phyloP scores from a whole-genome alignment of 208 protist genomes.

The Wallacemonas sp. region DNA sequence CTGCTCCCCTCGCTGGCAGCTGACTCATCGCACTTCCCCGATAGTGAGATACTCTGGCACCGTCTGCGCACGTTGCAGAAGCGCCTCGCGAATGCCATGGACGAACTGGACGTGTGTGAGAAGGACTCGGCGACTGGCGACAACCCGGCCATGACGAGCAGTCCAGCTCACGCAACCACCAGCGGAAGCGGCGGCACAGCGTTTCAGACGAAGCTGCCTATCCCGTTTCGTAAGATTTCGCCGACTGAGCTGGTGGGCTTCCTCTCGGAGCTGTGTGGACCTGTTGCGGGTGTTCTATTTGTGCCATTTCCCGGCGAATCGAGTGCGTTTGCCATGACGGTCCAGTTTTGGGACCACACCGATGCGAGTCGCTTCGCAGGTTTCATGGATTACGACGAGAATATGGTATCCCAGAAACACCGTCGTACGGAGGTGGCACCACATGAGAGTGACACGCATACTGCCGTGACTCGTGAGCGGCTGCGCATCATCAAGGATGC shows the following conservation, averaged over 20 bases:
- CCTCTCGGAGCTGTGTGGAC: slow-evolving; percentile 33
- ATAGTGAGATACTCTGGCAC: slow-evolving; percentile 16
- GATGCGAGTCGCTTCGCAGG: not conserved
- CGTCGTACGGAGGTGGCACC: not conserved
- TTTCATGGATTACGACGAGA: not conserved
- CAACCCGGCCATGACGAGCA: not conserved
- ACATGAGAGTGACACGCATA: not conserved
- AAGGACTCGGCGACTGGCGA: not conserved
- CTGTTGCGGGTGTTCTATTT: slow-evolving; percentile 24
- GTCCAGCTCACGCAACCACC: not conserved
- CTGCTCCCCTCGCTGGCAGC: slow-evolving; percentile 26
- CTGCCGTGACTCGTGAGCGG: not conserved
- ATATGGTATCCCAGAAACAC: not conserved
- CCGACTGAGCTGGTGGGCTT: slow-evolving; percentile 24
- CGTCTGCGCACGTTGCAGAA: slow-evolving; percentile 22
- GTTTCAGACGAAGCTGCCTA: not conserved
- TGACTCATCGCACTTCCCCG: not conserved
- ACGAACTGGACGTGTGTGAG: not conserved
- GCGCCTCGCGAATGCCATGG: slow-evolving; percentile 10
- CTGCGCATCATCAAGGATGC: not conserved
- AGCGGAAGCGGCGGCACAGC: too few species aligned
- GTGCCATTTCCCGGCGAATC: slow-evolving; percentile 33
- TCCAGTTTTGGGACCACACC: not conserved
- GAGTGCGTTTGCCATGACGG: slow-evolving; percentile 22
- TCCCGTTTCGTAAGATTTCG: slow-evolving; percentile 22